Conservation (phyloP, 805 yeast species). For the Starmerella vaccinii region DNA sequence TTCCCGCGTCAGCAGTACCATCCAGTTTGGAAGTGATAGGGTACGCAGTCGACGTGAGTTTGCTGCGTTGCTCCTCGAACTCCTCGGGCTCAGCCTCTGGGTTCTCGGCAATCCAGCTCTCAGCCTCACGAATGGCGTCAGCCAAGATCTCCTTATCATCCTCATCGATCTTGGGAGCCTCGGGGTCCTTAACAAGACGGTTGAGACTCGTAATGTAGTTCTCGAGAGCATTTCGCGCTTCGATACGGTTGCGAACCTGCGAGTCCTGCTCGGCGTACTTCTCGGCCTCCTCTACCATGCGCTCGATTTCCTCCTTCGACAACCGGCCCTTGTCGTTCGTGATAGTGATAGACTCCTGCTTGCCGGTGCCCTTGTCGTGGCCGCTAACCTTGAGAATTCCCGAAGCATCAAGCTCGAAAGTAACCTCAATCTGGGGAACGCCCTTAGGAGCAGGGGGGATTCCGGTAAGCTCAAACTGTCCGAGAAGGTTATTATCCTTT, state of each 20-base stretch:
- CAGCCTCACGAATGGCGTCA: slow-evolving; percentile 78
- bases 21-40: slow-evolving; percentile 88
- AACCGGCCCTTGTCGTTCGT: slow-evolving; percentile 92
- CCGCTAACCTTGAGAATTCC: slow-evolving; percentile 83
- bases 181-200: slow-evolving; percentile 47
- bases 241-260: slow-evolving; percentile 70
- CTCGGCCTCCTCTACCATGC: slow-evolving; percentile 97
- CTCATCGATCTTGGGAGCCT: slow-evolving; percentile 63
- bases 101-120: slow-evolving; percentile 76
- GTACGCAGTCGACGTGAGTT: slow-evolving; percentile 69
- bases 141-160: slow-evolving; percentile 82
- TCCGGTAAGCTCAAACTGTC: slow-evolving; percentile 76
- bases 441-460: slow-evolving; percentile 91
- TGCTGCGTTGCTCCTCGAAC: slow-evolving; percentile 80
- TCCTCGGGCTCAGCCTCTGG: slow-evolving; percentile 88
- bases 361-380: slow-evolving; percentile 89
- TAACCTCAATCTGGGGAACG: slow-evolving; percentile 80
- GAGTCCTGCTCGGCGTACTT: slow-evolving; percentile 87
- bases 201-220: slow-evolving; percentile 76
- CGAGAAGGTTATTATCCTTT: slow-evolving; percentile 82
- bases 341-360: slow-evolving; percentile 79
- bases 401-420: slow-evolving; percentile 78
- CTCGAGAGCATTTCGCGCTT: slow-evolving; percentile 78
- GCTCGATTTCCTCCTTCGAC: slow-evolving; percentile 86
- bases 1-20: slow-evolving; percentile 45